Evolutionary conservation across 2,329 filamentous ascomycete genomes (phyloP).

Genomic region (Botryotinia globosa): DNA sequence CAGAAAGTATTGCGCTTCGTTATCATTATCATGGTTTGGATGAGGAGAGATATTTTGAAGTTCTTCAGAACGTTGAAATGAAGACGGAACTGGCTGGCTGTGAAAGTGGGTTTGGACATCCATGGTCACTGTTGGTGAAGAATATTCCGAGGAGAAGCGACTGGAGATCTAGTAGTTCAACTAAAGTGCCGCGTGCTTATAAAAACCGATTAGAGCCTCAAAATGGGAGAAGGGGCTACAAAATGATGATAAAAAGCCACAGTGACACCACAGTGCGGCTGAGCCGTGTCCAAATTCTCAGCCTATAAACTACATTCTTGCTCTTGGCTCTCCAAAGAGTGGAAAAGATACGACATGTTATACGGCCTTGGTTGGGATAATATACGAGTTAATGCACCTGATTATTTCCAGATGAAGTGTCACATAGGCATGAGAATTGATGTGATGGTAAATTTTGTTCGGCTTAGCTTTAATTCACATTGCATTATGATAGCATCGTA

Average conservation of each 20-base stretch:
- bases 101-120: not conserved
- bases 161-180: not conserved
- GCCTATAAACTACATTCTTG: not conserved
- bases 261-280: not conserved
- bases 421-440: not conserved
- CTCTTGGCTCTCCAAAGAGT: not conserved
- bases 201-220: not conserved
- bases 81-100: not conserved
- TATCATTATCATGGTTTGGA: not conserved
- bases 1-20: not conserved
- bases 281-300: not conserved
- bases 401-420: not conserved
- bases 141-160: not conserved
- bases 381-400: not conserved
- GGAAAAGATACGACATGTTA: not conserved
- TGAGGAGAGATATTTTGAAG: not conserved
- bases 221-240: not conserved
- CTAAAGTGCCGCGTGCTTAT: not conserved
- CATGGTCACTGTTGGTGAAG: not conserved
- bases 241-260: not conserved
- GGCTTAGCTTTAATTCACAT: not conserved
- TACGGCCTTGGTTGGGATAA: not conserved
- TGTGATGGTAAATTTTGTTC: not conserved
- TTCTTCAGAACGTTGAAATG: not conserved
- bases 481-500: not conserved